phyloP scores from a whole-genome alignment of 805 yeast genomes.

The Debaryomyces castellii region DNA sequence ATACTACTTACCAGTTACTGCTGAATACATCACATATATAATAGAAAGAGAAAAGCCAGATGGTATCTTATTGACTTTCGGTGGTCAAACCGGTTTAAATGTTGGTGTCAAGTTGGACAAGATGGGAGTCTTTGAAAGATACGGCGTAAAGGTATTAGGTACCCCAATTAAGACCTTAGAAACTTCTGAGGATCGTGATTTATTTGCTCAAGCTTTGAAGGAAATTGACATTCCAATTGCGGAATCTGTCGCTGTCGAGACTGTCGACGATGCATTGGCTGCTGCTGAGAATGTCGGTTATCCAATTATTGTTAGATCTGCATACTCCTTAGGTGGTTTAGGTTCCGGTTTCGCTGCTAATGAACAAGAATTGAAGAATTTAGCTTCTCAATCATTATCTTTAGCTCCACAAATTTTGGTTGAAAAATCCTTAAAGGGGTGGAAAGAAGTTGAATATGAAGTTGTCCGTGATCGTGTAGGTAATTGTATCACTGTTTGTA shows the following conservation, averaged over 20 bases:
- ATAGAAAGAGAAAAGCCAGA: constrained; percentile 96
- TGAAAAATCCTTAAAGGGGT: constrained; percentile 95
- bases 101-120: constrained; percentile 94
- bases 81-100: constrained; percentile 97
- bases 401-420: constrained; percentile 93
- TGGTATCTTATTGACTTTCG: constrained; percentile 92
- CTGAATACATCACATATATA: constrained; percentile 92
- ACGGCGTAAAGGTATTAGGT: constrained; percentile 92
- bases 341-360: constrained; percentile 96
- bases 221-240: constrained; percentile 97
- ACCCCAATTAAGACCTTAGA: constrained; percentile 95
- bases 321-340: constrained; percentile 94
- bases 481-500: constrained; percentile 97
- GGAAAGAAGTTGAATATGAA: constrained; percentile 99
- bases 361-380: constrained; percentile 76
- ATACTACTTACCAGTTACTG: constrained; percentile 93
- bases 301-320: constrained; percentile 96
- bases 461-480: constrained; percentile 96
- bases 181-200: constrained; percentile 96
- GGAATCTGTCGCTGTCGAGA: constrained; percentile 92
- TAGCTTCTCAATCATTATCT: constrained; percentile 86
- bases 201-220: constrained; percentile 91
- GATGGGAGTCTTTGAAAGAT: constrained; percentile 90
- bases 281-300: constrained; percentile 90
- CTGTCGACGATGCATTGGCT: constrained; percentile 86